Evolutionary conservation across 2,329 filamentous ascomycete species (phyloP).

Genomic region (Lecanosticta acicola): DNA sequence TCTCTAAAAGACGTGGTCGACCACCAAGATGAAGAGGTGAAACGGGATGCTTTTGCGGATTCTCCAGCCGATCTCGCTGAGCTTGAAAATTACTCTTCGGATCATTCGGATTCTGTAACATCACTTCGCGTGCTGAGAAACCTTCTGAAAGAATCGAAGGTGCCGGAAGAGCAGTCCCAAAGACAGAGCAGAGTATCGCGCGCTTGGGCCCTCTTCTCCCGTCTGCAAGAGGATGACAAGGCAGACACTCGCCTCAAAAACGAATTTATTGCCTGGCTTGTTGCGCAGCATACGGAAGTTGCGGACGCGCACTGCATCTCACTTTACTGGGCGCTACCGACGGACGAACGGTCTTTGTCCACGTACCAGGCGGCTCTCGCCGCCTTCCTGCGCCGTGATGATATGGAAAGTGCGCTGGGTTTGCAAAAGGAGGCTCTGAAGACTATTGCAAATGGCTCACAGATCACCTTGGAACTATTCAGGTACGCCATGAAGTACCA

Average conservation of each 20-base stretch:
- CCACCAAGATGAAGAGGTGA: not conserved
- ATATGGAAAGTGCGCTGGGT: slow-evolving; percentile 11
- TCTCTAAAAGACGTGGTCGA: too few relatives aligned
- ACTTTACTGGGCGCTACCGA: slow-evolving; percentile 25
- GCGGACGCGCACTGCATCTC: slow-evolving; percentile 20
- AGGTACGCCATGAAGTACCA: slow-evolving; percentile 13
- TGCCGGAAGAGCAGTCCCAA: not conserved
- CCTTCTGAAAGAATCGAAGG: too few relatives aligned
- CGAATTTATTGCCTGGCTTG: slow-evolving; percentile 27
- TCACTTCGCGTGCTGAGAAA: not conserved
- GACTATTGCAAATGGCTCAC: slow-evolving; percentile 21
- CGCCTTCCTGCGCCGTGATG: slow-evolving; percentile 15
- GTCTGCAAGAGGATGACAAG: slow-evolving; percentile 22
- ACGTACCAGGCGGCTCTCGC: slow-evolving; percentile 21
- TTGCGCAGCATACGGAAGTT: slow-evolving; percentile 10
- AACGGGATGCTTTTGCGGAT: slow-evolving; percentile 5
- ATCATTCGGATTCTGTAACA: not conserved
- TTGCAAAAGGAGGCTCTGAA: slow-evolving; percentile 27
- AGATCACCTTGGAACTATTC: slow-evolving; percentile 21
- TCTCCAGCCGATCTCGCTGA: slow-evolving; percentile 14
- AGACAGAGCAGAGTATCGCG: slow-evolving; percentile 1
- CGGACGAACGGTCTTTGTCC: slow-evolving; percentile 13
- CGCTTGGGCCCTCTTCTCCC: slow-evolving; percentile 36
- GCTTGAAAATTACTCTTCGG: not conserved
- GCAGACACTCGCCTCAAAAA: slow-evolving; percentile 21